A percentile compares a stretch with the other conserved stretches of the same genome.
phyloP scores from a whole-genome alignment of 495 filamentous ascomycete genomes.

The Aspergillus cavernicola region DNA sequence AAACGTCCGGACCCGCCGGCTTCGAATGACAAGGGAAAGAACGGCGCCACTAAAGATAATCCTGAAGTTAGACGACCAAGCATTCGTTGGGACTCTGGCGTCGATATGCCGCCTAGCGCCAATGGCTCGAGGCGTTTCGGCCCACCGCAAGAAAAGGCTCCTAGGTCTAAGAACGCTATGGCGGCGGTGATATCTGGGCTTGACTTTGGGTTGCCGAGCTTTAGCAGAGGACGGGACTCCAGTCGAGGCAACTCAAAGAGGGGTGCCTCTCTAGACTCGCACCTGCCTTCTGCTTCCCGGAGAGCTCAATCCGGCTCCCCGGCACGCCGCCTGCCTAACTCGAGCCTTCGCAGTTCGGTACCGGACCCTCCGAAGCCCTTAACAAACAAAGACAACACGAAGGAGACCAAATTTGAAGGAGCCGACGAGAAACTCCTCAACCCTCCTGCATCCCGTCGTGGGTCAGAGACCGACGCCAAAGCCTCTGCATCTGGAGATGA shows the following conservation, averaged over 20 bases:
- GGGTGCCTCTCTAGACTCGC: slow-evolving; percentile 56
- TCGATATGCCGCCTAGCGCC: slow-evolving; percentile 19
- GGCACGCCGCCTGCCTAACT: slow-evolving; percentile 36
- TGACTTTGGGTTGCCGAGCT: slow-evolving; percentile 35
- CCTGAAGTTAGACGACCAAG: slow-evolving; percentile 14
- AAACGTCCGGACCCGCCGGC: slow-evolving; percentile 9
- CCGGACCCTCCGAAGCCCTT: slow-evolving; percentile 33
- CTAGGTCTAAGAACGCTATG: slow-evolving; percentile 28
- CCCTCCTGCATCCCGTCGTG: slow-evolving; percentile 28
- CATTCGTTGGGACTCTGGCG: slow-evolving; percentile 23
- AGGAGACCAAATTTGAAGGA: slow-evolving; percentile 28
- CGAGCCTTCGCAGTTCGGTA: slow-evolving; percentile 27
- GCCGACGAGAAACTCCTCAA: slow-evolving; percentile 52
- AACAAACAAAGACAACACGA: neutral
- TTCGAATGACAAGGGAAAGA: slow-evolving; percentile 12
- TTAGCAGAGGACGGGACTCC: slow-evolving; percentile 37
- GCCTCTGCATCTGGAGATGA: slow-evolving; percentile 38
- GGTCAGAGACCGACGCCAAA: slow-evolving; percentile 26
- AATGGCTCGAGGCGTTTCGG: slow-evolving; percentile 13
- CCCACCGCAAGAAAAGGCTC: slow-evolving; percentile 18
- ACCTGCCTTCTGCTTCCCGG: slow-evolving; percentile 51
- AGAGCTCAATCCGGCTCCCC: slow-evolving; percentile 60
- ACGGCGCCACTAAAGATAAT: slow-evolving; percentile 9
- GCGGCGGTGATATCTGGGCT: slow-evolving; percentile 40
- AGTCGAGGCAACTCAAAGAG: slow-evolving; percentile 45